These are phyloP conservation scores for Helotiales sp. DNA, from an alignment of 2,329 filamentous ascomycete genomes.

Conservation along the genomic window DNA sequence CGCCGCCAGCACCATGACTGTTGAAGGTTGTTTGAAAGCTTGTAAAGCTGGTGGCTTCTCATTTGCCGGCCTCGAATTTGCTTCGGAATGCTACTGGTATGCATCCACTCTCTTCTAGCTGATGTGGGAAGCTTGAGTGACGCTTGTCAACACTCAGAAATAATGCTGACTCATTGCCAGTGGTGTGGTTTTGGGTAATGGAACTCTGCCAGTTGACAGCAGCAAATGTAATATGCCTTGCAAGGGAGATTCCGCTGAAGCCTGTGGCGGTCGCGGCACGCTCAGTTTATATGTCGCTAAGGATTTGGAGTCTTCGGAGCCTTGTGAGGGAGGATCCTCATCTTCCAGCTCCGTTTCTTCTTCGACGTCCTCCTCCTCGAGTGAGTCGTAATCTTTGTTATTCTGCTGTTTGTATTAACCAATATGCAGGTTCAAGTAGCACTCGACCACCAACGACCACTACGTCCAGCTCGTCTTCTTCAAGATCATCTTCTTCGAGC, in stretches of 20 bases:
- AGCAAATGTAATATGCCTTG: slow-evolving; percentile 44
- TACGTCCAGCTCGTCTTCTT: slow-evolving; percentile 19
- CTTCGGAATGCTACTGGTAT: slow-evolving; percentile 48
- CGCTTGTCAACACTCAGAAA: neutral
- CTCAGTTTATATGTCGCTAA: slow-evolving; percentile 50
- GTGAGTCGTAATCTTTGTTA: neutral
- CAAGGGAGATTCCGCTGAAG: slow-evolving; percentile 42
- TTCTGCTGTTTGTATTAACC: neutral
- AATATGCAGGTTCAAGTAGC: neutral
- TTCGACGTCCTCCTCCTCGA: slow-evolving; percentile 9
- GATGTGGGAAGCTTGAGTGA: too few species aligned
- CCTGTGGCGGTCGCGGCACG: slow-evolving; percentile 44
- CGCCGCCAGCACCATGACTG: slow-evolving; percentile 41
- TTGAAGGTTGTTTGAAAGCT: slow-evolving; percentile 44
- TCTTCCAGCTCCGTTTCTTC: slow-evolving; percentile 34
- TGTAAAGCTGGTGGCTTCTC: slow-evolving; percentile 45
- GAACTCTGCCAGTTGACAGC: slow-evolving; percentile 32
- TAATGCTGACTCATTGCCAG: slow-evolving; percentile 24
- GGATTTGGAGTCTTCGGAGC: slow-evolving; percentile 56
- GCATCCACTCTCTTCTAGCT: neutral
- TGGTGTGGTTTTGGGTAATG: slow-evolving; percentile 44
- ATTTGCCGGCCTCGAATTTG: slow-evolving; percentile 48
- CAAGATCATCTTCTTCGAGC: slow-evolving; percentile 32
- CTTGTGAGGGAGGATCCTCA: slow-evolving; percentile 45
- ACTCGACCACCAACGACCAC: neutral